Base-by-base conservation (phyloP, 1,284 basidiomycete genomes). In the Ustilago bromivora region DNA sequence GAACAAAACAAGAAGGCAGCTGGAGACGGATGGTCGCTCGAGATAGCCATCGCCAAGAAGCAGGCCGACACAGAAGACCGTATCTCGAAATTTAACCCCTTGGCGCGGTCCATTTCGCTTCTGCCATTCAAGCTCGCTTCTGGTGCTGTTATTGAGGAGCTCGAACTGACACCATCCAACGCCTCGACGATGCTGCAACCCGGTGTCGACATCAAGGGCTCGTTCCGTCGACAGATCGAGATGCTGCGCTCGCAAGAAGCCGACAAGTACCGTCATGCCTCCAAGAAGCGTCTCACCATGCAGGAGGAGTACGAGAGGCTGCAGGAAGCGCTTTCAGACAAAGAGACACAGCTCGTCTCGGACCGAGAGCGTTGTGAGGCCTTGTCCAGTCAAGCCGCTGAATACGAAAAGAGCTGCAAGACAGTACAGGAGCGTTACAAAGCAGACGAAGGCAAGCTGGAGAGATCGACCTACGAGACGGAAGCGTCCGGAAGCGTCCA, bases 11-110 rank as follows among this genome's bases (percentile, higher is more conserved):
- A 78, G 47, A 76, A 79, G 57, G 76, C 77, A 4, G 70, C 76
- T 8, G 76, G 79, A 59, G 73, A 73, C 54, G 77, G 77, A 54
- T 80, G 78, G 75, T 66, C 66, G n/a, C 65, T 79, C 53, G 82
- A 85, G 67, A 65, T 85, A 23, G 73, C 72, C n/a, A 72, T 82
- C 10, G 74, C 78, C 38, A 79, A 79, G 71, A 76, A 72, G 63
- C 82, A 85, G 61, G 70, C 72, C 36, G 82, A 78, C 8, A 79
- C 81, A 17, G 84, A 85, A 62, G 71, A 81, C 61, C 76, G 76
- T 7, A 57, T 84, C 52, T 65, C 73, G 34, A 68, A 69, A 13
- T 79, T 85, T 65, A 79, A 83, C 40, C 67, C 71, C 4, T 52
- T 79, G 34, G 82, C 76, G 40, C 69, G 67, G 34, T 73, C 74